Evolutionary conservation across 768 basidiomycete species (phyloP).

Genomic region (Artomyces pyxidatus): DNA sequence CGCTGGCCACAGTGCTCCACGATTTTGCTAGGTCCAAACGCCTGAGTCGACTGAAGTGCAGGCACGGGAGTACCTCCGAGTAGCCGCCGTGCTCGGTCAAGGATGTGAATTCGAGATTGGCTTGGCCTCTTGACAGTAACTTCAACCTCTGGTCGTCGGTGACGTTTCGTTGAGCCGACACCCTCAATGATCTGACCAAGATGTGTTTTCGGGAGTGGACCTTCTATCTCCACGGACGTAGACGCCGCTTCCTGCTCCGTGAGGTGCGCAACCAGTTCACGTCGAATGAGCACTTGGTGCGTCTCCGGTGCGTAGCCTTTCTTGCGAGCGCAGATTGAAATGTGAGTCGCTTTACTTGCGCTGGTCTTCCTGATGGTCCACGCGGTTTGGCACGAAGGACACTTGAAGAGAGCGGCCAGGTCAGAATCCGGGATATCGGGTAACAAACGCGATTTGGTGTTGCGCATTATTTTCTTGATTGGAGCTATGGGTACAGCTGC

Average conservation of each 20-base stretch:
- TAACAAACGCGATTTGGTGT: neutral
- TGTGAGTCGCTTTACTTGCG: constrained; percentile 57
- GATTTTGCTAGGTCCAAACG: neutral
- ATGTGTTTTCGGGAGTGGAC: constrained; percentile 4
- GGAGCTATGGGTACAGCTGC: neutral
- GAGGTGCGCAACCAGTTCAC: constrained; percentile 29
- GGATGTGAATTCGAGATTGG: constrained; percentile 11
- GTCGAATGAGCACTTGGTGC: constrained; percentile 40
- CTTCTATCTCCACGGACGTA: neutral
- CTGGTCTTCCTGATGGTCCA: constrained; percentile 69
- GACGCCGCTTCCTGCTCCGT: neutral
- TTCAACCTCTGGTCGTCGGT: constrained; percentile 1
- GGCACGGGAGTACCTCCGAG: neutral
- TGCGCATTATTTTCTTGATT: neutral
- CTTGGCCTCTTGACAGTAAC: constrained; percentile 7
- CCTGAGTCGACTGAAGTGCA: constrained; percentile 1
- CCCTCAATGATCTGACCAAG: constrained; percentile 10
- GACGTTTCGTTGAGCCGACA: constrained; percentile 7
- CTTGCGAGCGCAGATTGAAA: constrained; percentile 62
- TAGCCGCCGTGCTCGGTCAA: constrained; percentile 16
- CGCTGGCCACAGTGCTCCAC: neutral
- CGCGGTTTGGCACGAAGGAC: constrained; percentile 51
- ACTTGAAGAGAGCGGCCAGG: constrained; percentile 41
- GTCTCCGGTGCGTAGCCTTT: constrained; percentile 45
- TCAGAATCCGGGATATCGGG: constrained; percentile 38